These are phyloP conservation scores for Coniochaeta sp. DNA, from an alignment of 2,329 filamentous ascomycete genomes.

Conservation along the genomic window DNA sequence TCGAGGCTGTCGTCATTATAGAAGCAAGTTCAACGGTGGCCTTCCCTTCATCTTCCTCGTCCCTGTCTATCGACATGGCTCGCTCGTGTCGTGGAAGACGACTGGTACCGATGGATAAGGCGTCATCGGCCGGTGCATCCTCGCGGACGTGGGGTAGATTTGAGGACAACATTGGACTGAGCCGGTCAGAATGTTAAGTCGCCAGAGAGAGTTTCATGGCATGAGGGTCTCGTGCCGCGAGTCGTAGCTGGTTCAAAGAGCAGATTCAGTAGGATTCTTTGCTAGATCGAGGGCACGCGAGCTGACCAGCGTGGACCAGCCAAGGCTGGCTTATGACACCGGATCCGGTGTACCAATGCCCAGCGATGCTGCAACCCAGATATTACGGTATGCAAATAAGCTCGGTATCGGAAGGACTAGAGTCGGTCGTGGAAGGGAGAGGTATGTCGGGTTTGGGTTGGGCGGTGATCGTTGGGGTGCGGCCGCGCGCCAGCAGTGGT, in stretches of 20 bases:
- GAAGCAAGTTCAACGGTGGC: slow-evolving; percentile 34
- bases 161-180: slow-evolving; percentile 13
- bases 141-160: slow-evolving; percentile 12
- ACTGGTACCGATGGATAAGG: slow-evolving; percentile 19
- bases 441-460: not conserved
- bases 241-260: not conserved
- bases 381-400: not conserved
- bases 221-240: not conserved
- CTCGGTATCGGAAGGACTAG: not conserved
- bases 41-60: slow-evolving; percentile 25
- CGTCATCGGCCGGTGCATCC: slow-evolving; percentile 11
- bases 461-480: not conserved
- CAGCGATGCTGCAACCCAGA: not conserved
- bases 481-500: not conserved
- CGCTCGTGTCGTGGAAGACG: slow-evolving; percentile 16
- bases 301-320: not conserved
- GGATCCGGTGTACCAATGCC: not conserved
- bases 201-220: not conserved
- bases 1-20: slow-evolving; percentile 41
- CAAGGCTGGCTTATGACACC: not conserved
- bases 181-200: not conserved
- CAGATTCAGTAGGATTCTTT: not conserved
- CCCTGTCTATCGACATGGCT: slow-evolving; percentile 13
- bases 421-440: not conserved
- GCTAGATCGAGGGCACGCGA: not conserved